A percentile compares a stretch with the other conserved stretches of the same genome.
phyloP scores from a whole-genome alignment of 148 eudicot species.

The Persicaria tinctoria region DNA sequence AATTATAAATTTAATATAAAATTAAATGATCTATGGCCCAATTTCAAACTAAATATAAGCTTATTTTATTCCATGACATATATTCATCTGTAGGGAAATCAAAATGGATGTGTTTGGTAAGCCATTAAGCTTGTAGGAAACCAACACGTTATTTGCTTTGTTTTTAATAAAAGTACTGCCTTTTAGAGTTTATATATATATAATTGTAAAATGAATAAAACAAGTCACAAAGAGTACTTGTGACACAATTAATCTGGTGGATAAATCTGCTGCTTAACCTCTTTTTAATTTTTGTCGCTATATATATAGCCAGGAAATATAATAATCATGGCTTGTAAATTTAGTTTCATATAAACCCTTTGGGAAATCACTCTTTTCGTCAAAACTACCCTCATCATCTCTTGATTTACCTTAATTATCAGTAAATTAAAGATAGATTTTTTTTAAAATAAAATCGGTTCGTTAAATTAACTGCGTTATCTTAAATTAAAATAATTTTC shows the following conservation, averaged over 20 bases:
- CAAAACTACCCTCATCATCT: constrained; percentile 9
- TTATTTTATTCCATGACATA: neutral
- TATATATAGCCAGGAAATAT: no score
- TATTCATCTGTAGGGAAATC: neutral
- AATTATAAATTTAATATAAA: no score
- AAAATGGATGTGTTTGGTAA: constrained; percentile 7
- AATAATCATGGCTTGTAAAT: no score
- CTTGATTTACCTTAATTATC: constrained; percentile 1
- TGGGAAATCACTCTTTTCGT: neutral
- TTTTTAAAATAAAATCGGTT: neutral
- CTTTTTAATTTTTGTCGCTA: neutral
- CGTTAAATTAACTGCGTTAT: neutral
- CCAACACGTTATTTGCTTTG: neutral
- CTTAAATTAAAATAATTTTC: neutral
- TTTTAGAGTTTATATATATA: no score
- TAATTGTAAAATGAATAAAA: no score
- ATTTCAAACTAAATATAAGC: no score
- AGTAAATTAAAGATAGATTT: neutral
- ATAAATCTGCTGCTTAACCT: neutral
- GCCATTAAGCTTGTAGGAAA: neutral
- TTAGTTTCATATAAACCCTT: neutral
- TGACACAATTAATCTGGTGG: constrained; percentile 7
- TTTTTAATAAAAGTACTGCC: no score
- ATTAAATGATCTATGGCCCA: no score
- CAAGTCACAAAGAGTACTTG: neutral